Base-by-base conservation (phyloP, 106 monocot species). In the Vanilla planifolia region DNA sequence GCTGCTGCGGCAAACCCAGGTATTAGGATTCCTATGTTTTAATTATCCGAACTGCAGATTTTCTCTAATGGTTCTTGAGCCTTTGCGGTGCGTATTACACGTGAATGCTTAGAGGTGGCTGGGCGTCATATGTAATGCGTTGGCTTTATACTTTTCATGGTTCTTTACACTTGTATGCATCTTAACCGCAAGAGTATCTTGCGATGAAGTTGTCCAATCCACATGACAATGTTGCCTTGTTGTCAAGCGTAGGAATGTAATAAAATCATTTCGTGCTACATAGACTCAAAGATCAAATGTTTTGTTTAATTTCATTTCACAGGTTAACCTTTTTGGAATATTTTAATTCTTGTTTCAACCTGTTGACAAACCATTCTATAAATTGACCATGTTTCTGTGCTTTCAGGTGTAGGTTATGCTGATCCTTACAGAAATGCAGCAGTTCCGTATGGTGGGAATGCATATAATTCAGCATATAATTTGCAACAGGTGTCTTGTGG, bases 1-100 rank as follows among this genome's bases (percentile, higher is more conserved):
- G 55, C 71, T 5, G 52, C 73, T 21, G 68, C 77, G 51, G 67
- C 71, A 59, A 79, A 86, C 26, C 77, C 74, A 30, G 80, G 85
- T 83, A 76, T 41, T 59, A 51, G 16, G 13, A 29, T 53, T 68
- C 10, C 57, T 5, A 19, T 51, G 2, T 32, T 53, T 53, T 14
- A 53, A 13, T 10, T 30, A 22, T 50, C 0, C 11, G 6, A 47
- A 21, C n/a, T 50, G 10, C 25, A n/a, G 4, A 47, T 20, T 8
- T 21, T 50, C 20, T 47, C 8, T n/a, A 26, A 6, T 24, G 9
- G 20, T n/a, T n/a, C n/a, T n/a, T n/a, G n/a, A n/a, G n/a, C n/a
- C n/a, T n/a, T n/a, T n/a, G n/a, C n/a, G n/a, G n/a, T n/a, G n/a
- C n/a, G n/a, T n/a, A n/a, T n/a, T n/a, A n/a, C n/a, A n/a, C n/a